Base-by-base conservation (phyloP, 2,329 filamentous ascomycete species). In the Colletotrichum cereale region DNA sequence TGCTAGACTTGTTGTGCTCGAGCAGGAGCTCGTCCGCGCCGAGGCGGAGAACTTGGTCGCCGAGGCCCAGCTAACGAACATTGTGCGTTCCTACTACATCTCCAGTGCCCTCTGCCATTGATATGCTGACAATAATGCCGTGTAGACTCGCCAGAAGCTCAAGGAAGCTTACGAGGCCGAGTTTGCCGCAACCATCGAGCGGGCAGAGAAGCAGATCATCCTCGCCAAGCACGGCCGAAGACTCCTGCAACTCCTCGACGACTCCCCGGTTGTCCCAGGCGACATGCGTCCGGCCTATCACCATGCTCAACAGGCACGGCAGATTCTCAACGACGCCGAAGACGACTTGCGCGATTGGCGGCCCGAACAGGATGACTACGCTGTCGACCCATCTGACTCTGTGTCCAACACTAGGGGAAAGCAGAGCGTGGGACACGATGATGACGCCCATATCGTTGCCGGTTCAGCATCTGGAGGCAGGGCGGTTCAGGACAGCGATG, bases 41-140 rank as follows among this genome's bases (percentile, higher is more conserved):
- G 96, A 99, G 86, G 96, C 96, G 3, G 95, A 98, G 86, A 97
- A 94, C 78, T 84, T 99, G 71, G 96, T 99, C 61, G 96, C 96
- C 1, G 96, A 99, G 84, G 96, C 96, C 29, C 96, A 99, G 83
- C 87, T 99, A 81, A 96, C 93, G 79, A 99, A 99, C 81, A 91
- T 97, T 76, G 94, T 97, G 85, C 72, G 92, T 88, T 47, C 55
- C 5, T 29, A 47, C 5, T 29, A 47, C n/a, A 5, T 31, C 24
- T n/a, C 62, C 50, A 21, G 18, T 31, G 1, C 14, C 12, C 26
- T 21, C 12, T 14, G 16, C 1, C 2, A 29, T 57, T 44, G 2
- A 11, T 62, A 14, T 14, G 40, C 31, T 29, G 29, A 14, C 8
- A 36, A 21, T 24, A 1, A 60, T 18, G 12, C 44, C 16, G 18